Conservation (phyloP, 1,284 basidiomycete genomes). For the Ceratorhiza oryzae-sativae region DNA sequence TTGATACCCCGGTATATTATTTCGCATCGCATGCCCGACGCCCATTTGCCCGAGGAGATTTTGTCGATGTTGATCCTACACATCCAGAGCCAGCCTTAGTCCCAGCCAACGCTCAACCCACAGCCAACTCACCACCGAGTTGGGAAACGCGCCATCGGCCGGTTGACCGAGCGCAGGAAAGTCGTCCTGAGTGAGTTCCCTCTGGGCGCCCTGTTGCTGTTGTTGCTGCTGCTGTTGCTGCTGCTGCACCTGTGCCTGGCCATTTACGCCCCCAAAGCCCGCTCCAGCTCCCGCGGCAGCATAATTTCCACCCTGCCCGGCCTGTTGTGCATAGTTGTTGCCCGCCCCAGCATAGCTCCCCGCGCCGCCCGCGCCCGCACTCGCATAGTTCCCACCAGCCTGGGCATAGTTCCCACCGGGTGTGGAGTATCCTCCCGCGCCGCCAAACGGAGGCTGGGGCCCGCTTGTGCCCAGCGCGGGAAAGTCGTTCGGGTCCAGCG, state of each 20-base stretch:
- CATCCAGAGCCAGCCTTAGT: background rate
- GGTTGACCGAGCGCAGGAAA: constrained; percentile 73
- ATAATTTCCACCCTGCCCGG: constrained; percentile 19
- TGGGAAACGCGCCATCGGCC: constrained; percentile 19
- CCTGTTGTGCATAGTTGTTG: constrained; percentile 45
- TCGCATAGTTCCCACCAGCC: constrained; percentile 28
- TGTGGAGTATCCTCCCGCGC: constrained; percentile 53
- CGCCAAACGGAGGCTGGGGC: constrained; percentile 52
- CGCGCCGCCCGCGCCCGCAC: constrained; percentile 6
- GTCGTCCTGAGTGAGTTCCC: constrained; percentile 81
- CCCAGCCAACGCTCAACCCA: background rate
- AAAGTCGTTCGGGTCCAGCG: constrained; percentile 85
- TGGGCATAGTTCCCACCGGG: constrained; percentile 32
- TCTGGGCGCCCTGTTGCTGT: constrained; percentile 42
- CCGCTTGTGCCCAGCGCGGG: constrained; percentile 72
- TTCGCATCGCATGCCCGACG: constrained; percentile 22
- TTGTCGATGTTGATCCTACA: constrained; percentile 32
- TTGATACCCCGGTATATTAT: constrained; percentile 32
- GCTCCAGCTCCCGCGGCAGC: constrained; percentile 12
- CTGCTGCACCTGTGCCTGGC: background rate
- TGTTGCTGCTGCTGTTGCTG: background rate
- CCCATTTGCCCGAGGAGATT: constrained; percentile 35
- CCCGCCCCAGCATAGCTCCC: constrained; percentile 10
- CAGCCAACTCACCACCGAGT: constrained; percentile 21
- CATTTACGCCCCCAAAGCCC: constrained; percentile 12